phyloP scores from a whole-genome alignment of 768 basidiomycete genomes.

The Mycena alexandri region DNA sequence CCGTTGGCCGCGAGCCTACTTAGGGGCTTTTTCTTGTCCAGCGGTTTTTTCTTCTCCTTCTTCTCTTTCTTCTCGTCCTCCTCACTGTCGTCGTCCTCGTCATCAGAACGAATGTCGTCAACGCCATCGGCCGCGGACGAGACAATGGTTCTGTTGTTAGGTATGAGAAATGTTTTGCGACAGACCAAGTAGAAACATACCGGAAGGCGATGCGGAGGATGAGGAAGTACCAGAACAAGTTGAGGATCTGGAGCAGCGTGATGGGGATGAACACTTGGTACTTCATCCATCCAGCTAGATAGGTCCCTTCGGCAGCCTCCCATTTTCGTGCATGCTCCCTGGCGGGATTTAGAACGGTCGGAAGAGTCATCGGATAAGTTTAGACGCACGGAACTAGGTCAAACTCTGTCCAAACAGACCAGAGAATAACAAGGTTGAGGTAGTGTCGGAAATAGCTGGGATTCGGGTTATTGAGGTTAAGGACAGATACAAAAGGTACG shows the following conservation, averaged over 20 bases:
- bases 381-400: constrained; percentile 79
- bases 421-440: constrained; percentile 87
- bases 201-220: constrained; percentile 82
- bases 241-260: constrained; percentile 81
- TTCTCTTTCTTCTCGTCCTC: constrained; percentile 38
- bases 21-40: constrained; percentile 1
- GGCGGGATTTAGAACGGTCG: constrained; percentile 15
- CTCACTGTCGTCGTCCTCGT: constrained; percentile 63
- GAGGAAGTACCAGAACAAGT: constrained; percentile 93
- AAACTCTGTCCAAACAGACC: constrained; percentile 87
- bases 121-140: constrained; percentile 60
- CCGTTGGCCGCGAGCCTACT: constrained; percentile 4
- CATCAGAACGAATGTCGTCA: constrained; percentile 76
- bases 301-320: constrained; percentile 72
- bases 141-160: constrained; percentile 56
- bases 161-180: not conserved
- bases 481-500: constrained; percentile 47
- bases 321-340: constrained; percentile 71
- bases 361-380: not conserved
- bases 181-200: constrained; percentile 53
- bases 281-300: constrained; percentile 83
- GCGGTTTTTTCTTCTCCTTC: constrained; percentile 36
- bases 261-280: constrained; percentile 86
- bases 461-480: not conserved
- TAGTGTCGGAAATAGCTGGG: constrained; percentile 95